A percentile compares a stretch with the other conserved stretches of the same genome.
These are phyloP conservation scores for Phaseolus lunatus DNA, from an alignment of 306 rosid species.

Conservation along the genomic window DNA sequence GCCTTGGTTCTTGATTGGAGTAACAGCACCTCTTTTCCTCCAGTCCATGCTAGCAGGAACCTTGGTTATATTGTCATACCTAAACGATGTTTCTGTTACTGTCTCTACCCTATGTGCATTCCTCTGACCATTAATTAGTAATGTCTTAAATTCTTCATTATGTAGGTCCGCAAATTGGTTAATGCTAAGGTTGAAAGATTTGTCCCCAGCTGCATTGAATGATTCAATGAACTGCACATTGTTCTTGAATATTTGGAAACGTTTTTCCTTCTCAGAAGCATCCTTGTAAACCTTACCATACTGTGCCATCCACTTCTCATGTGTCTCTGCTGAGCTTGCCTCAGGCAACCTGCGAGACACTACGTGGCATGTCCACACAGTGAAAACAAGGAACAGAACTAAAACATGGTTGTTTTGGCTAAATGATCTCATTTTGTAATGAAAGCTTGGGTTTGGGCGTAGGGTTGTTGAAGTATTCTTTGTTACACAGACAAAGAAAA, in stretches of 20 bases:
- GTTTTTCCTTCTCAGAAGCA: slow-evolving; percentile 38
- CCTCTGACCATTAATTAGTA: slow-evolving; percentile 6
- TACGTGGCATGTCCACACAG: slow-evolving; percentile 33
- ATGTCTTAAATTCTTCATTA: slow-evolving; percentile 39
- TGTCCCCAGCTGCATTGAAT: slow-evolving; percentile 41
- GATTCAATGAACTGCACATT: slow-evolving; percentile 42
- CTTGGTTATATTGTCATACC: slow-evolving; percentile 18
- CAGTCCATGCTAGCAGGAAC: slow-evolving; percentile 35
- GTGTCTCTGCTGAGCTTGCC: background rate
- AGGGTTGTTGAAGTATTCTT: background rate
- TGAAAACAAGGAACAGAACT: slow-evolving; percentile 19
- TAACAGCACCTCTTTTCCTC: slow-evolving; percentile 47
- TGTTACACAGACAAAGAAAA: background rate
- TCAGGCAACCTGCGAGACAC: slow-evolving; percentile 18
- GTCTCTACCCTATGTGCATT: background rate
- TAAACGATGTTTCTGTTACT: background rate
- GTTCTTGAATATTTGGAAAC: slow-evolving; percentile 39
- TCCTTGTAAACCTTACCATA: slow-evolving; percentile 28
- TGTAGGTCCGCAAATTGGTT: slow-evolving; percentile 39
- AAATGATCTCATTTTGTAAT: background rate
- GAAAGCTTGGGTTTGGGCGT: background rate
- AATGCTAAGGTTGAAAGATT: slow-evolving; percentile 45
- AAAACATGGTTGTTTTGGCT: slow-evolving; percentile 6
- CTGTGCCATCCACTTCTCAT: slow-evolving; percentile 44
- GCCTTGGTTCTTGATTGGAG: slow-evolving; percentile 43